These are phyloP conservation scores for Aspergillus biplanus DNA, from an alignment of 495 filamentous ascomycete species.

Conservation along the genomic window DNA sequence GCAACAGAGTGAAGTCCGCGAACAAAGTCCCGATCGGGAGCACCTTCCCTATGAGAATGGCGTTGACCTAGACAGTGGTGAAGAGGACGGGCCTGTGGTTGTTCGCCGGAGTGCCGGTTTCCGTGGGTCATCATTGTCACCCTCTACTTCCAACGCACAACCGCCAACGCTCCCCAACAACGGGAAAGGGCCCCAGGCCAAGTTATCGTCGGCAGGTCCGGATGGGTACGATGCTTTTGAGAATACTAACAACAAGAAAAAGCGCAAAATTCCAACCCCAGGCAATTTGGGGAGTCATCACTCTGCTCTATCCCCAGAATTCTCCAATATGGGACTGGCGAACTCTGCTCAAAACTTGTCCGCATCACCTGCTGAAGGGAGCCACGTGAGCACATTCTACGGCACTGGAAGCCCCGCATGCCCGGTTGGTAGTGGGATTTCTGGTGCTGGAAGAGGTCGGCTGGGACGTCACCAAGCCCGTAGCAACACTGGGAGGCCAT, in stretches of 20 bases:
- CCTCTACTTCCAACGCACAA: slow-evolving; percentile 36
- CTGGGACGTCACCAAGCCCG: slow-evolving; percentile 62
- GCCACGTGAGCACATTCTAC: slow-evolving; percentile 59
- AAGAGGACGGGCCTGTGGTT: slow-evolving; percentile 50
- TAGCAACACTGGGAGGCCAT: slow-evolving; percentile 62
- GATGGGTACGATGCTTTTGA: slow-evolving; percentile 98
- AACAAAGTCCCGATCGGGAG: slow-evolving; percentile 55
- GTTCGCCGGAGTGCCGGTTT: slow-evolving; percentile 51
- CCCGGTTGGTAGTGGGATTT: slow-evolving; percentile 62
- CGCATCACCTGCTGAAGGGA: slow-evolving; percentile 46
- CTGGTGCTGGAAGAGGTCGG: slow-evolving; percentile 78
- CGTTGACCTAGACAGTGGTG: slow-evolving; percentile 48
- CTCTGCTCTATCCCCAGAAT: slow-evolving; percentile 62
- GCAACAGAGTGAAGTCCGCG: slow-evolving; percentile 46
- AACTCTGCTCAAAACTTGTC: slow-evolving; percentile 47
- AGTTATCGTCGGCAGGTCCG: slow-evolving; percentile 47
- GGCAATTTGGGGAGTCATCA: slow-evolving; percentile 68
- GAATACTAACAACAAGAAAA: slow-evolving; percentile 99
- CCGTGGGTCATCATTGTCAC: slow-evolving; percentile 42
- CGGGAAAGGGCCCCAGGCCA: slow-evolving; percentile 34
- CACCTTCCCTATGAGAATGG: slow-evolving; percentile 43
- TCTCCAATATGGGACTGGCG: slow-evolving; percentile 63
- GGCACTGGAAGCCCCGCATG: slow-evolving; percentile 55
- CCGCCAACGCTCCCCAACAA: slow-evolving; percentile 29
- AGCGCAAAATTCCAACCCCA: slow-evolving; percentile 94